Conservation (phyloP, 2,329 filamentous ascomycete genomes). For the Passalora sequoiae region DNA sequence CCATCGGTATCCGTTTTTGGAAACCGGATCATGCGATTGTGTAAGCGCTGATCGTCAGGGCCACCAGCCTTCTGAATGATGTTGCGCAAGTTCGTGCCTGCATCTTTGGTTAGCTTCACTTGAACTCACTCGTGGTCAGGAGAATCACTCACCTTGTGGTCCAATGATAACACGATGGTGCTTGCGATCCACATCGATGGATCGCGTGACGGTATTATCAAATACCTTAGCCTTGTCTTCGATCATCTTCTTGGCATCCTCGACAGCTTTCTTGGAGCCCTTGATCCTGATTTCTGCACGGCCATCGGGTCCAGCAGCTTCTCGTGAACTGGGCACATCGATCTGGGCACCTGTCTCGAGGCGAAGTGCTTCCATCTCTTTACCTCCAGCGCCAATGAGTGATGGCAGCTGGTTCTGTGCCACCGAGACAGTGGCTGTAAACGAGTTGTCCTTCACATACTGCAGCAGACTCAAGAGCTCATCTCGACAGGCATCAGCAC, state of each 20-base stretch:
- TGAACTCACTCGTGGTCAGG: not conserved
- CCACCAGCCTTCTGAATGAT: constrained; percentile 82
- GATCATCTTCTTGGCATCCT: constrained; percentile 84
- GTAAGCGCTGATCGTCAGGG: constrained; percentile 74
- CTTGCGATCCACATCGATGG: constrained; percentile 88
- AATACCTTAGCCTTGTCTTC: constrained; percentile 82
- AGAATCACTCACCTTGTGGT: constrained; percentile 63
- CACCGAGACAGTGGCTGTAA: constrained; percentile 72
- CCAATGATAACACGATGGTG: constrained; percentile 89
- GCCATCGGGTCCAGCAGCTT: constrained; percentile 59
- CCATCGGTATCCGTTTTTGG: constrained; percentile 76
- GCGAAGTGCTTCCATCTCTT: constrained; percentile 84
- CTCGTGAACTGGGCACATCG: constrained; percentile 78
- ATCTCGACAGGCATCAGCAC: constrained; percentile 84
- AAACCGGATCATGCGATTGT: constrained; percentile 89
- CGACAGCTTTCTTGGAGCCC: constrained; percentile 85
- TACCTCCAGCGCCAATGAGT: constrained; percentile 83
- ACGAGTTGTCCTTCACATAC: constrained; percentile 83
- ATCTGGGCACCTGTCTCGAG: constrained; percentile 81
- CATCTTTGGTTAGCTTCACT: constrained; percentile 37
- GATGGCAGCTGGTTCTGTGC: constrained; percentile 91
- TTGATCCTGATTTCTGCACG: constrained; percentile 84
- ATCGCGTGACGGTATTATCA: constrained; percentile 80
- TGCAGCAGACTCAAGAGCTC: constrained; percentile 85
- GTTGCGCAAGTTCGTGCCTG: constrained; percentile 76